Evolutionary conservation across 768 basidiomycete species (phyloP), one percentile per base, ranked within the genome.

Genomic region (Psilocybe cyanescens): DNA sequence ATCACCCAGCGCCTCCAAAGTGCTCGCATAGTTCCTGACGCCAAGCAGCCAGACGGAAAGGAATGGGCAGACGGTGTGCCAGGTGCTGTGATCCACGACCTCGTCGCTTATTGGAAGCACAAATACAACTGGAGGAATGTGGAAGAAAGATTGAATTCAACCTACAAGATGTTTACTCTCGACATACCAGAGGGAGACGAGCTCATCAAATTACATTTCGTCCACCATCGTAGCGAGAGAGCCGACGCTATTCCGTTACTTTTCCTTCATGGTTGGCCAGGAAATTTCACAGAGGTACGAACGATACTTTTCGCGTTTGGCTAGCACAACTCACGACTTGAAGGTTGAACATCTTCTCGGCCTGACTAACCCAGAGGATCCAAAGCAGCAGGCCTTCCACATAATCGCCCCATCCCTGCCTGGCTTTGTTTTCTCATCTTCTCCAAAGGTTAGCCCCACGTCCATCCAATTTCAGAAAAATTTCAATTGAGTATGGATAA

Each of bases 251-350:
- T 86, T 19, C 84, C 85, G 1, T 70, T 86, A 16, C 70, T 86
- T n/a, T 85, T 82, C 65, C 75, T 80, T 11, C 85, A 87, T 64
- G 85, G 85, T 4, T 86, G 85, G 77, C 77, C 75, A 5, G 76
- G 76, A 5, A 74, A 73, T 41, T 77, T 77, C 55, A 70, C 72
- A 5, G 75, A 78, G 74, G 76, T 35, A 11, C 33, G 33, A 24
- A 24, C 2, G 33, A 35, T 74, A 45, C 28, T 59, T 57, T 3
- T 12, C 9, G 12, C n/a, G 19, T 28, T 28, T 16, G 14, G 3
- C 14, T 3, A 33, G 30, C 9, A 51, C 6, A 49, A 35, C 17
- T 24, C 41, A 30, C 45, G 8, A 30, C 3, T 24, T 45, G 12
- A 17, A 75, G 72, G 74, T 74, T 29, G 65, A 71, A 50, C 67